phyloP scores from a whole-genome alignment of 805 yeast species.

The Starmerella floricola region DNA sequence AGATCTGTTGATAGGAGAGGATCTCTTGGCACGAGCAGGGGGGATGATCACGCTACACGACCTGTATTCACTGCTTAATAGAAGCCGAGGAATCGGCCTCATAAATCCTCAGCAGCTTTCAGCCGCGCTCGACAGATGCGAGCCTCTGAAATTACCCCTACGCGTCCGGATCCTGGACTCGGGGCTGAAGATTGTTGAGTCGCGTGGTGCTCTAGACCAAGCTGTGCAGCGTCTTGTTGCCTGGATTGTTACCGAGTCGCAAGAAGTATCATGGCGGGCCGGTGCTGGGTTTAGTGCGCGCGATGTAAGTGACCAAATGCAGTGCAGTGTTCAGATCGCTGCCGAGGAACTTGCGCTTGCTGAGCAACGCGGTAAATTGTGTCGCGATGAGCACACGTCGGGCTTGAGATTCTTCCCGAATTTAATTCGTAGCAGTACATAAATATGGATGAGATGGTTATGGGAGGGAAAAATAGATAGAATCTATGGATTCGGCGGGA shows the following conservation, averaged over 20 bases:
- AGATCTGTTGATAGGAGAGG: constrained; percentile 45
- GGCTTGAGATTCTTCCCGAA: constrained; percentile 57
- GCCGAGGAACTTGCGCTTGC: constrained; percentile 51
- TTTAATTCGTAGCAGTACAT: constrained; percentile 7
- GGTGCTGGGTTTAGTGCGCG: constrained; percentile 28
- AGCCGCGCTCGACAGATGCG: constrained; percentile 49
- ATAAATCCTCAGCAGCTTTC: constrained; percentile 58
- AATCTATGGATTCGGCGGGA: not conserved
- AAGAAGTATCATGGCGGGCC: constrained; percentile 21
- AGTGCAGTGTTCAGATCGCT: constrained; percentile 57
- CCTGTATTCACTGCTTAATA: constrained; percentile 50
- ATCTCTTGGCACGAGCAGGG: constrained; percentile 40
- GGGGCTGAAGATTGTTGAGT: constrained; percentile 32
- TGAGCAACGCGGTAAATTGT: constrained; percentile 43
- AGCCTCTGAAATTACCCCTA: constrained; percentile 46
- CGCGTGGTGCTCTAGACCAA: constrained; percentile 13
- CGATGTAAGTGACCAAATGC: constrained; percentile 39
- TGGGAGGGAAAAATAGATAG: not conserved
- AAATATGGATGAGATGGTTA: too few species aligned
- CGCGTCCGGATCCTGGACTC: constrained; percentile 32
- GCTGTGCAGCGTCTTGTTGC: constrained; percentile 15
- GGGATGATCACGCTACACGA: constrained; percentile 54
- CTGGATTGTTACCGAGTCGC: constrained; percentile 16
- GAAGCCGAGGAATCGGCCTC: constrained; percentile 52
- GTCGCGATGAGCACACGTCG: constrained; percentile 55